Evolutionary conservation across 129 eudicot genomes (phyloP), one percentile per base, ranked within the genome.

Genomic region (Calendula officinalis): DNA sequence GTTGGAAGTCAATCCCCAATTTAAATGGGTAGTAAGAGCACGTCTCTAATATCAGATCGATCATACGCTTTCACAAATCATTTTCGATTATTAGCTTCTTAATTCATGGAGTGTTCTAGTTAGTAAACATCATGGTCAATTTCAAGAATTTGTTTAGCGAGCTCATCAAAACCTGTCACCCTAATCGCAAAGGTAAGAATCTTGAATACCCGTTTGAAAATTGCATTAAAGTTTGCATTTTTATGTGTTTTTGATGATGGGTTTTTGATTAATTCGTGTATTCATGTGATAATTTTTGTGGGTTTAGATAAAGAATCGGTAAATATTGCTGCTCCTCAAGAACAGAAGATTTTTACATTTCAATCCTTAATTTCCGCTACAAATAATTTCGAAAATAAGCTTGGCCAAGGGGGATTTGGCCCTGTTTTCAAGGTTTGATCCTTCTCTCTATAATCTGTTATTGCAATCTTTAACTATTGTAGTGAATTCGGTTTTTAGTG

Each of bases 331-430:
- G 84, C 71, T 33, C 76, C 76, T 52, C 83, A 80, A 72, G 94
- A 88, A 65, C 94, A 85, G 77, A 88, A 80, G 74, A 57, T 62
- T 11, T 80, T 85, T 69, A 33, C 73, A 14, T 82, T 79, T 64
- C 72, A 85, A 62, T 55, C 79, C 64, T 68, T 88, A 56, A 81
- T 76, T 73, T 61, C 70, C 35, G 96, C 96, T 2, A 85, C 96
- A 60, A 80, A 70, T 46, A 74, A 85, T 73, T 85, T 88, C 67
- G 68, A 71, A 49, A 69, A 67, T 45, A 88, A 88, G 78, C 96
- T 88, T 45, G 96, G 96, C 14, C 79, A 88, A 88, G 96, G 96
- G 1, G 94, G 96, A 39, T 85, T 88, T 80, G 94, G 96, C 34
- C 94, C 96, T 42, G 96, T 88, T 72, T 88, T 55, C 74, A 82